Evolutionary conservation across 306 rosid genomes (phyloP), one percentile per base, ranked within the genome.

Genomic region (Cucumis melo): DNA sequence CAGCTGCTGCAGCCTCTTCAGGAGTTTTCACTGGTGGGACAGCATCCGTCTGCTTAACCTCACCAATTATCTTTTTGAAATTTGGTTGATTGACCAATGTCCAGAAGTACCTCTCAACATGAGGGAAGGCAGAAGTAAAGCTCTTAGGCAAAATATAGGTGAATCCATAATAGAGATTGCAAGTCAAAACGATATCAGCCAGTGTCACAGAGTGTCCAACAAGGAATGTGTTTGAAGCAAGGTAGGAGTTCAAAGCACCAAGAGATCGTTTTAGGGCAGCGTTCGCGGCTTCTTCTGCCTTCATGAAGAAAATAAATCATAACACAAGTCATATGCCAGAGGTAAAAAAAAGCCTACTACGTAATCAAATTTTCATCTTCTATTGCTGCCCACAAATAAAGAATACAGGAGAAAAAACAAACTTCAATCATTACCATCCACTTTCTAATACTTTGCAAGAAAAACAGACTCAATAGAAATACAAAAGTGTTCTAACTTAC

Each of bases 61-160:
- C 88, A 56, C 96, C 97, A 15, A 91, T 7, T 8, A 91, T 19
- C 86, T 93, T 91, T 63, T 83, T 74, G 86, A 93, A 93, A 79
- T 84, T 91, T n/a, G 96, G 97, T 78, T 91, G 96, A 78, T 93
- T 87, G 80, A 93, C 94, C 90, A 91, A 53, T 56, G 98, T 93
- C 98, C 97, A 91, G 63, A 93, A 93, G 87, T 91, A 88, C 81
- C 98, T 86, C 81, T 93, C 98, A 53, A 91, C 96, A 58, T 91
- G 95, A 76, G 95, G 96, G 75, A 91, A 93, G 86, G 89, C 96
- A 7, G 93, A 85, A 72, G 98, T 85, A 88, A 88, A 83, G 81
- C 87, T 93, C 86, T 91, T 89, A 1, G 89, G 79, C 67, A 89
- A 32, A 53, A 88, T 16, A 5, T 0, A 11, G 10, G 78, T 6